Percentiles rank a stretch among this genome's conserved stretches.
Evolutionary conservation across 2,329 filamentous ascomycete species (phyloP).

Genomic region (Neonectria coccinea): DNA sequence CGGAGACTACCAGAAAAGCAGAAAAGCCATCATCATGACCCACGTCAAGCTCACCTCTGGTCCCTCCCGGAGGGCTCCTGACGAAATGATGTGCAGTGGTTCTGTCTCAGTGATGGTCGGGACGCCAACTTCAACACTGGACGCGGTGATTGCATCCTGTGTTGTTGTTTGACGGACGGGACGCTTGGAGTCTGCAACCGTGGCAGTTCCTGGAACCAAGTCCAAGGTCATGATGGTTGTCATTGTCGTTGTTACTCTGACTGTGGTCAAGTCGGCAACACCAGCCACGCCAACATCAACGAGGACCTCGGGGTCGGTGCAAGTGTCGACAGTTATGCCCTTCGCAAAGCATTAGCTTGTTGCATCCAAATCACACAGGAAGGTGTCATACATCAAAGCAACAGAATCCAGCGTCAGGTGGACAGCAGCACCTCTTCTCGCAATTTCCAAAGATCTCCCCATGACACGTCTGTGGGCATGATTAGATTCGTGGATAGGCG

Average conservation of each 20-base stretch:
- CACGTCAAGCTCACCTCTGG: neutral
- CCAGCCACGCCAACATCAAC: neutral
- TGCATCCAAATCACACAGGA: neutral
- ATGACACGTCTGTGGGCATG: neutral
- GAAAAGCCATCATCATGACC: neutral
- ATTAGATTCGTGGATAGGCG: neutral
- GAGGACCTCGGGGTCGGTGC: neutral
- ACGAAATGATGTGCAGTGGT: neutral
- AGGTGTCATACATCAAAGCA: neutral
- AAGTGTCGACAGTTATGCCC: neutral
- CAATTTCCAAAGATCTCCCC: neutral
- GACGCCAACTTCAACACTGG: neutral
- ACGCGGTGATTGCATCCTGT: neutral
- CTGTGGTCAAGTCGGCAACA: conserved; percentile 9
- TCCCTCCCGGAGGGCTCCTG: neutral
- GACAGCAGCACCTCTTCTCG: neutral
- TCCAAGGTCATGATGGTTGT: conserved; percentile 9
- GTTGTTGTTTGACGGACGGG: neutral
- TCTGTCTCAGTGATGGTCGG: conserved; percentile 1
- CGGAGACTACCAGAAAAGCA: neutral
- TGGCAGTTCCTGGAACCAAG: neutral
- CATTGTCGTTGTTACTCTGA: conserved; percentile 11
- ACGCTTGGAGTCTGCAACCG: neutral
- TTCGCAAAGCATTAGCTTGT: conserved; percentile 9
- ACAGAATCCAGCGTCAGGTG: neutral